These are phyloP conservation scores for Echites panduratus DNA, from an alignment of 257 asterid genomes.

Conservation along the genomic window DNA sequence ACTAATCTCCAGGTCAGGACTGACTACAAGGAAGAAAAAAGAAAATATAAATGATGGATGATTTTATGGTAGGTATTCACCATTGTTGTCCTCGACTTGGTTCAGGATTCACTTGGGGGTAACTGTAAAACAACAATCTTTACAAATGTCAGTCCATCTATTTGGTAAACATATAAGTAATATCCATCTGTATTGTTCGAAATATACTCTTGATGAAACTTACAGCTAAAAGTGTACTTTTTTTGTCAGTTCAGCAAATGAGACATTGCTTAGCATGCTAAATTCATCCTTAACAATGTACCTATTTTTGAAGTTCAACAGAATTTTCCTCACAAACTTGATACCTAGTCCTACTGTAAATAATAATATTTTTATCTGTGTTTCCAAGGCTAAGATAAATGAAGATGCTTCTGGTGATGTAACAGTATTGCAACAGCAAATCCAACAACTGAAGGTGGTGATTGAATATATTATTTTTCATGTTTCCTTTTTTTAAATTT, in stretches of 20 bases:
- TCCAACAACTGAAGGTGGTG: slow-evolving; percentile 65
- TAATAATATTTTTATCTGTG: slow-evolving; percentile 5
- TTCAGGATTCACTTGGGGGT: slow-evolving; percentile 93
- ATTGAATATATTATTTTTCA: slow-evolving; percentile 3
- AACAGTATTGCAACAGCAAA: slow-evolving; percentile 64
- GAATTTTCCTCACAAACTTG: slow-evolving; percentile 9
- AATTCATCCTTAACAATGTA: slow-evolving; percentile 89
- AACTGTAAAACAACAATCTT: slow-evolving; percentile 79
- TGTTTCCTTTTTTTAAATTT: slow-evolving; percentile 6
- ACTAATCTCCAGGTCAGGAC: slow-evolving; percentile 72
- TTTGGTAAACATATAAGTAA: slow-evolving; percentile 40
- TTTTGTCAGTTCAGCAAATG: slow-evolving; percentile 60
- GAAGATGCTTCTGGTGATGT: slow-evolving; percentile 84
- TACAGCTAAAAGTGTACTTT: not conserved
- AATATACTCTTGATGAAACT: not conserved
- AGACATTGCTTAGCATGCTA: slow-evolving; percentile 84
- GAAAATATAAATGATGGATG: no score
- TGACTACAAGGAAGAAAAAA: slow-evolving; percentile 5
- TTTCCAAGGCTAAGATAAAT: slow-evolving; percentile 70
- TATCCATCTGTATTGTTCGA: not conserved
- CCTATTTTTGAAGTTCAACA: slow-evolving; percentile 7
- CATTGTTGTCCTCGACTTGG: slow-evolving; percentile 14
- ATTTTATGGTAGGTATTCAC: not conserved
- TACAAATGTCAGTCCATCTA: slow-evolving; percentile 82
- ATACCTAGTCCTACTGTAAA: not conserved